These are phyloP conservation scores for Hygrophorus russula DNA, from an alignment of 768 basidiomycete species.

Conservation along the genomic window DNA sequence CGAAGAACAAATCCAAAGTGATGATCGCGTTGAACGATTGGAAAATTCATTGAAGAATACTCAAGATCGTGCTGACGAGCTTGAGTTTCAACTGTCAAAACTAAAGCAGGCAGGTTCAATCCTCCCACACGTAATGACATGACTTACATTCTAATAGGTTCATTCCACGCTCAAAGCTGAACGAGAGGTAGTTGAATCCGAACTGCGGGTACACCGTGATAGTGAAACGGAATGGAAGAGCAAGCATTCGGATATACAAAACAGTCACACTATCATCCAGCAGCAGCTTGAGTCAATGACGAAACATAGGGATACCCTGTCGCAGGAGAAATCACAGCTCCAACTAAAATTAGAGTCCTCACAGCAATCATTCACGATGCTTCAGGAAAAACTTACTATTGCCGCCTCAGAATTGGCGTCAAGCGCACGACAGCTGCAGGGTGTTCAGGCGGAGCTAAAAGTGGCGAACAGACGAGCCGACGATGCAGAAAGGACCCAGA, in stretches of 20 bases:
- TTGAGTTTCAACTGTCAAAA: constrained; percentile 74
- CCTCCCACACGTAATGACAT: background rate
- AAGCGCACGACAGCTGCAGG: constrained; percentile 46
- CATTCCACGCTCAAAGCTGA: constrained; percentile 50
- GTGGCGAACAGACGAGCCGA: constrained; percentile 56
- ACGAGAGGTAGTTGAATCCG: constrained; percentile 41
- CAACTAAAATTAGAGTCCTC: constrained; percentile 34
- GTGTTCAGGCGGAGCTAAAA: constrained; percentile 54
- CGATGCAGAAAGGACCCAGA: constrained; percentile 61
- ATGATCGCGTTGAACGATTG: constrained; percentile 68
- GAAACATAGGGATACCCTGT: constrained; percentile 35
- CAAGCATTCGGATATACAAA: constrained; percentile 36
- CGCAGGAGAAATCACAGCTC: constrained; percentile 38
- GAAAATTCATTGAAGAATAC: constrained; percentile 67
- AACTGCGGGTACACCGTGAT: constrained; percentile 28
- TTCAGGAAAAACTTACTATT: constrained; percentile 50
- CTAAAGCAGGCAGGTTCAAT: constrained; percentile 51
- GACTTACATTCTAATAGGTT: constrained; percentile 26
- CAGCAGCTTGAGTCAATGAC: constrained; percentile 32
- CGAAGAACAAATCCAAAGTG: constrained; percentile 73
- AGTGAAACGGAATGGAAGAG: constrained; percentile 36
- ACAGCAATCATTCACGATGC: constrained; percentile 34
- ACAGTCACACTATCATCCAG: constrained; percentile 25
- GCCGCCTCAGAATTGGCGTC: constrained; percentile 42
- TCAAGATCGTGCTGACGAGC: constrained; percentile 72